phyloP scores from a whole-genome alignment of 176 grass and related monocot species.

The Otatea glauca region DNA sequence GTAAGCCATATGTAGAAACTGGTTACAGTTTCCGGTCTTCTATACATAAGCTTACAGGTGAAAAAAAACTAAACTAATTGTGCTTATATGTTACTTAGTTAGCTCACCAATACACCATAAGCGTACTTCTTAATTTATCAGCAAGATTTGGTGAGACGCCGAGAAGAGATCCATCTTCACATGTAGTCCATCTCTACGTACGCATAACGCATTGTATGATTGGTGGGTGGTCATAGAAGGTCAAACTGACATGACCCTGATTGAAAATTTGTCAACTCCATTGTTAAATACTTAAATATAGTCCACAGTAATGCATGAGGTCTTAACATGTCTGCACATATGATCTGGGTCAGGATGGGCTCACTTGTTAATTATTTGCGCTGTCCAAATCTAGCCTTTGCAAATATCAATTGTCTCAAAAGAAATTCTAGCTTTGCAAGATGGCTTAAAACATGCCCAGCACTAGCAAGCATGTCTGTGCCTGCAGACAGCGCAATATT shows the following conservation, averaged over 20 bases:
- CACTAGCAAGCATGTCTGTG: neutral
- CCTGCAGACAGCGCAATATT: neutral
- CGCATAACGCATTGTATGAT: neutral
- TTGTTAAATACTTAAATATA: neutral
- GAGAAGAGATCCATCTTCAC: neutral
- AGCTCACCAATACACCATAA: neutral
- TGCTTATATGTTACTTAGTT: neutral
- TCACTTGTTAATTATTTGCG: neutral
- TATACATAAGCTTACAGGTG: neutral
- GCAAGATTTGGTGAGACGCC: neutral
- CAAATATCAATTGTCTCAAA: neutral
- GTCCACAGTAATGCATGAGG: neutral
- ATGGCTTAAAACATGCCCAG: neutral
- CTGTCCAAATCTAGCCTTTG: neutral
- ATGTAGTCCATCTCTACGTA: neutral
- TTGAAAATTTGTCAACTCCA: neutral
- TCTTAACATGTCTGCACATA: neutral
- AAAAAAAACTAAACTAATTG: neutral
- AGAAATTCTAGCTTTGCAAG: neutral
- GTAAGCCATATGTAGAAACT: neutral
- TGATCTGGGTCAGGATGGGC: neutral
- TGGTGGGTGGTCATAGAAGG: neutral
- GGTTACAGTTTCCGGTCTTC: neutral
- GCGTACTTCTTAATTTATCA: neutral
- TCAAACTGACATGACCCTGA: neutral